Evolutionary conservation across 495 filamentous ascomycete genomes (phyloP), one percentile per base, ranked within the genome.

Genomic region (Bacidia rubella): DNA sequence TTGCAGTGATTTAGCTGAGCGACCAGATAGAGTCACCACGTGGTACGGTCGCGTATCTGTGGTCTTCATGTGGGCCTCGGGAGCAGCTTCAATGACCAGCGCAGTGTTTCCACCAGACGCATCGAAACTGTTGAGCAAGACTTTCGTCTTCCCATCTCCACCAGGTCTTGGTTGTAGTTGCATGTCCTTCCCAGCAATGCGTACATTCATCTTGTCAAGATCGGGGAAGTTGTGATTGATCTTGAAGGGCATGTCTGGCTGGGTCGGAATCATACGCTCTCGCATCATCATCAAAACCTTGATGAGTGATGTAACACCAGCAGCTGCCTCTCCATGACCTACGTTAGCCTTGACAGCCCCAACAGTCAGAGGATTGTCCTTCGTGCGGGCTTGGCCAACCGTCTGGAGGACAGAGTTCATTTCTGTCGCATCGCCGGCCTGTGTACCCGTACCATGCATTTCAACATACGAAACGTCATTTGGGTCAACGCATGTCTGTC

Each of bases 341-440:
- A 71, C 47, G 46, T 74, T 72, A 1, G 85, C 79, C 62, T 88
- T 89, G 53, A 85, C 74, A 0, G 85, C 75, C 24, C 85, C 86
- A 0, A 90, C 69, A 56, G 78, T 74, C 0, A 90, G 71, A 9
- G 82, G 75, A 57, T 80, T 72, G 49, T 85, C 75, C 75, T 77
- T 47, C 10, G 40, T 27, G 11, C 43, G 54, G 21, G 46, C 56
- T 1, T 62, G 52, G 0, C 60, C 64, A 39, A 68, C 65, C 4
- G 65, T 47, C 10, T 64, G 51, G 0, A 46, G 32, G 7, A 72
- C 62, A 1, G 66, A 64, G 4, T 50, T 5, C 40, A 64, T 62
- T 46, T 74, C 71, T 0, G 49, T 54, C 0, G 38, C 25, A 48
- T 74, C 71, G 5, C 71, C 71, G 15, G 67, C 69, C 51, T 70